These are phyloP conservation scores for Aspergillus ochraceus DNA, from an alignment of 2,329 filamentous ascomycete genomes.

Conservation along the genomic window DNA sequence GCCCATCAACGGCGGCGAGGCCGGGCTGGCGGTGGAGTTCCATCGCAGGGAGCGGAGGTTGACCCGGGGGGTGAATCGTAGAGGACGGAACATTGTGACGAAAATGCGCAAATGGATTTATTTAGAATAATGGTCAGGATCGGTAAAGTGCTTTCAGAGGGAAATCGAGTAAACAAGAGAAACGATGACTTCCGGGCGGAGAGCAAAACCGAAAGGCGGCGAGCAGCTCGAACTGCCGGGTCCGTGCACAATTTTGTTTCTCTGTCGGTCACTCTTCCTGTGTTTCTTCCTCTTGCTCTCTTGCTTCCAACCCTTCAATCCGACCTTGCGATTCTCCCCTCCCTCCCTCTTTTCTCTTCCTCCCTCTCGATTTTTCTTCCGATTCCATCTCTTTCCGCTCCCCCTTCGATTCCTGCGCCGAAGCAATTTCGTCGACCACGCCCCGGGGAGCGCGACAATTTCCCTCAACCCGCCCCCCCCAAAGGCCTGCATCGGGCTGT, in stretches of 20 bases:
- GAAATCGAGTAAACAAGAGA: background rate
- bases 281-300: slow-evolving; percentile 21
- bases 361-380: slow-evolving; percentile 9
- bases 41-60: slow-evolving; percentile 35
- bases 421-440: slow-evolving; percentile 13
- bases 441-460: slow-evolving; percentile 26
- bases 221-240: slow-evolving; percentile 21
- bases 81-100: slow-evolving; percentile 32
- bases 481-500: slow-evolving; percentile 9
- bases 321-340: slow-evolving; percentile 21
- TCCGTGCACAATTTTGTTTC: slow-evolving; percentile 41
- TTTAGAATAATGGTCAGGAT: no score
- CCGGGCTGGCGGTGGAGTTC: slow-evolving; percentile 39
- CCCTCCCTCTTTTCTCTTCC: slow-evolving; percentile 9
- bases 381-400: slow-evolving; percentile 13
- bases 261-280: slow-evolving; percentile 13
- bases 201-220: slow-evolving; percentile 18
- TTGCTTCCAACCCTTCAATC: slow-evolving; percentile 17
- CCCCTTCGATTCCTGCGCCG: slow-evolving; percentile 17
- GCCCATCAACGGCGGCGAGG: slow-evolving; percentile 44
- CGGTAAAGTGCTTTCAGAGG: no score
- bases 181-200: slow-evolving; percentile 14
- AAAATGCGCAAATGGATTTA: background rate
- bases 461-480: slow-evolving; percentile 1
- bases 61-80: slow-evolving; percentile 29